These are phyloP conservation scores for Aphanomyces stellatus DNA, from an alignment of 352 stramenopile genomes.

Conservation along the genomic window DNA sequence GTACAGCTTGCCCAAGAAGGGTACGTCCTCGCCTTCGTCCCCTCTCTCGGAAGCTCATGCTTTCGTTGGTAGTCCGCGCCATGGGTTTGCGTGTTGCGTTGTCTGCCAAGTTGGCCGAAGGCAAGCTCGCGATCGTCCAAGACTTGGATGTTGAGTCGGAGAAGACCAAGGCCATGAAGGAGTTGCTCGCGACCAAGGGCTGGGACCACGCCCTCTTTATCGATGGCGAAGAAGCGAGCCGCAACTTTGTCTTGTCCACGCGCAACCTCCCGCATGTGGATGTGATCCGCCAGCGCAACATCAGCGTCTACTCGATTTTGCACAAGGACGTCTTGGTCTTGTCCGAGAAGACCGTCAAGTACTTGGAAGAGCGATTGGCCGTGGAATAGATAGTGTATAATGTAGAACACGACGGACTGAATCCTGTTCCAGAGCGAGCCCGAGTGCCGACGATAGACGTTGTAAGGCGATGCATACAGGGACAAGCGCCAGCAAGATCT, in stretches of 20 bases:
- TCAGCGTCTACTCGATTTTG: slow-evolving; percentile 87
- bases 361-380: slow-evolving; percentile 80
- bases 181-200: slow-evolving; percentile 56
- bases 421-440: no score
- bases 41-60: not conserved
- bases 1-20: slow-evolving; percentile 81
- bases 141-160: slow-evolving; percentile 59
- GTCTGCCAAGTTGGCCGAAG: slow-evolving; percentile 81
- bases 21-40: not conserved
- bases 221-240: slow-evolving; percentile 56
- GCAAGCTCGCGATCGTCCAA: slow-evolving; percentile 76
- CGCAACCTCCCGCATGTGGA: slow-evolving; percentile 82
- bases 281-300: slow-evolving; percentile 76
- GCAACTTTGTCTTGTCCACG: slow-evolving; percentile 71
- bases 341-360: slow-evolving; percentile 80
- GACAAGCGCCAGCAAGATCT: no score
- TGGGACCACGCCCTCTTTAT: slow-evolving; percentile 85
- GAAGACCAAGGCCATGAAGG: slow-evolving; percentile 86
- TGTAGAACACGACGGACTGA: slow-evolving; percentile 2
- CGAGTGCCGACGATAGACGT: no score
- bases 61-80: slow-evolving; percentile 39
- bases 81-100: slow-evolving; percentile 80
- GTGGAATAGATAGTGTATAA: slow-evolving; percentile 65
- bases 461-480: no score
- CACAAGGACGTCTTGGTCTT: slow-evolving; percentile 83